Evolutionary conservation across 2,329 filamentous ascomycete species (phyloP).

Genomic region (Trichoderma sp.): DNA sequence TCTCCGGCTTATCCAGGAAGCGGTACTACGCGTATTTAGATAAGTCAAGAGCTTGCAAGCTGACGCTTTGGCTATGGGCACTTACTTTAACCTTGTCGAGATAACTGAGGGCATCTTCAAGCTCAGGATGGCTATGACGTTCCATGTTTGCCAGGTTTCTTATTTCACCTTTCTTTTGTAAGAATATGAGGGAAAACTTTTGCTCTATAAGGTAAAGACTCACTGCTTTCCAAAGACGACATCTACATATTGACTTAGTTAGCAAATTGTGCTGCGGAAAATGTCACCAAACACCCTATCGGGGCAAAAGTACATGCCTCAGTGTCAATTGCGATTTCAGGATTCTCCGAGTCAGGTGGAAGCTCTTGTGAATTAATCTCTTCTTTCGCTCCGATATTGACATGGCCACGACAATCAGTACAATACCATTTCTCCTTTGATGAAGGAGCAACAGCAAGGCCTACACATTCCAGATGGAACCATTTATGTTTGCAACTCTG

Average conservation of each 20-base stretch:
- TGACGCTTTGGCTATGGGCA: too few species aligned
- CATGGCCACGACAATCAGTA: not conserved
- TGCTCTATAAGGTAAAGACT: conserved; percentile 36
- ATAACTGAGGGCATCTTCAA: too few species aligned
- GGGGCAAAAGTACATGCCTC: conserved; percentile 61
- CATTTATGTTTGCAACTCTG: not conserved
- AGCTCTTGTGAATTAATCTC: conserved; percentile 40
- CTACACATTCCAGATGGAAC: not conserved
- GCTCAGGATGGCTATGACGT: too few species aligned
- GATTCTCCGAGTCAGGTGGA: conserved; percentile 90
- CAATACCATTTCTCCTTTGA: not conserved
- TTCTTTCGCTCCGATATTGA: not conserved
- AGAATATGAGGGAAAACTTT: not conserved
- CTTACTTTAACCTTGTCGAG: too few species aligned
- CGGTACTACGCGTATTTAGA: too few species aligned
- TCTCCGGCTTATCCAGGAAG: too few species aligned
- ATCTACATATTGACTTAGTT: conserved; percentile 49
- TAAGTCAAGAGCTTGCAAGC: too few species aligned
- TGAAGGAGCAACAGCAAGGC: not conserved
- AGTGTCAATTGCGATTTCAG: conserved; percentile 92
- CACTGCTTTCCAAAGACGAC: conserved; percentile 90
- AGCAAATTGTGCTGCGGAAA: too few species aligned
- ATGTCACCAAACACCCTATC: too few species aligned
- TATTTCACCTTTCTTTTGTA: too few species aligned
- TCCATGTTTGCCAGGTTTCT: too few species aligned